Percentiles rank a stretch among this genome's conserved stretches.
phyloP scores from a whole-genome alignment of 2,329 filamentous ascomycete genomes.

The Aureobasidium sp. region DNA sequence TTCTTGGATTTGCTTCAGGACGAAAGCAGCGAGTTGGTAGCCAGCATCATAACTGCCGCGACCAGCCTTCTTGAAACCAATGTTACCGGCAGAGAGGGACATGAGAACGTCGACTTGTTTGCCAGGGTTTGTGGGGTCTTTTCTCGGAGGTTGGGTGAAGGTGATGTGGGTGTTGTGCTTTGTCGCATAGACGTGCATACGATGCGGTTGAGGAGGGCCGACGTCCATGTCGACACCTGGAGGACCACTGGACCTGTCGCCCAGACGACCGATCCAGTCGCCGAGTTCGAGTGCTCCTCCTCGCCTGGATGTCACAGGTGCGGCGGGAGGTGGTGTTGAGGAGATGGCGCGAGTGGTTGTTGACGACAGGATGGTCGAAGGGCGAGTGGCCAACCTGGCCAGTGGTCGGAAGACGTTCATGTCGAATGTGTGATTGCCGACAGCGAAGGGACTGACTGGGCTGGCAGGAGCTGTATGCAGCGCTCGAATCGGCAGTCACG shows the following conservation, averaged over 20 bases:
- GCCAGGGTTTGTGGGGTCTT: conserved; percentile 42
- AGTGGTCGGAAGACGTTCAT: conserved; percentile 9
- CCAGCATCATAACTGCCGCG: conserved; percentile 82
- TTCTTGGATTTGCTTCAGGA: conserved; percentile 78
- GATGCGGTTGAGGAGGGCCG: conserved; percentile 49
- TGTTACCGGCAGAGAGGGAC: conserved; percentile 72
- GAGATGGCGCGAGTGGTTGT: background rate
- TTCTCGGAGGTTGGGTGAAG: conserved; percentile 58
- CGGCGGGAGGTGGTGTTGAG: background rate
- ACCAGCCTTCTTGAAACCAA: conserved; percentile 80
- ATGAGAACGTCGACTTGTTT: conserved; percentile 56
- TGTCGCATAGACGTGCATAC: conserved; percentile 76
- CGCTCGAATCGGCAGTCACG: background rate
- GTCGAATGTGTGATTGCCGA: background rate
- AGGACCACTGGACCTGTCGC: background rate
- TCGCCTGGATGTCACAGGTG: background rate
- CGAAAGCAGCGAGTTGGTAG: conserved; percentile 79
- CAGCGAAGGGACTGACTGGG: background rate
- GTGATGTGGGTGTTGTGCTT: conserved; percentile 97
- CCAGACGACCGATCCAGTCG: background rate
- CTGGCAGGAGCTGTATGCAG: background rate
- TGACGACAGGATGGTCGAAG: background rate
- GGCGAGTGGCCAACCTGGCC: background rate
- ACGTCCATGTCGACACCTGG: background rate
- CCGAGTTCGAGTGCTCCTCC: background rate